phyloP scores from a whole-genome alignment of 129 eudicot species.

The Tagetes patula region DNA sequence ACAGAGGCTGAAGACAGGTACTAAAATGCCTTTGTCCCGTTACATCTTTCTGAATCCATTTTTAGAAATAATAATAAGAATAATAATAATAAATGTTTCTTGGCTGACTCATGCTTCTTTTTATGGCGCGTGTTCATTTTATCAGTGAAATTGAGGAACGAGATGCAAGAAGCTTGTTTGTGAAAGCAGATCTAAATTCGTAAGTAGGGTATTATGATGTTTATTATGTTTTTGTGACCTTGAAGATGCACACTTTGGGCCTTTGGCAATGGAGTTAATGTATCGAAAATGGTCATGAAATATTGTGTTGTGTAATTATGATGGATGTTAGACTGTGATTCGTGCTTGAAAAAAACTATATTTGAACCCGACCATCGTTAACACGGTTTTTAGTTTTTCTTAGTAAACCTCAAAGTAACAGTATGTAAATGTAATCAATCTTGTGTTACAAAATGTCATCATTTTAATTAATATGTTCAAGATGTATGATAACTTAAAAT shows the following conservation, averaged over 20 bases:
- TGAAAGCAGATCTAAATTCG: slow-evolving; percentile 44
- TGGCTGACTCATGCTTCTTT: background rate
- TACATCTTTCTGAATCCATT: background rate
- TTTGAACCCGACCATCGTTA: background rate
- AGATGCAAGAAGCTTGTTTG: slow-evolving; percentile 53
- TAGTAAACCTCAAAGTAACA: background rate
- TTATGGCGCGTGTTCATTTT: background rate
- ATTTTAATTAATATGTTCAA: background rate
- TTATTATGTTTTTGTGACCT: background rate
- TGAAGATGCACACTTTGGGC: slow-evolving; percentile 9
- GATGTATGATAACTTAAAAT: background rate
- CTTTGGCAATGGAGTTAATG: slow-evolving; percentile 2
- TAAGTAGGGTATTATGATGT: slow-evolving; percentile 30
- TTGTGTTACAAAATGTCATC: no score
- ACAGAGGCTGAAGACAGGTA: slow-evolving; percentile 84
- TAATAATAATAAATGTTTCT: background rate
- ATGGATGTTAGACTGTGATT: background rate
- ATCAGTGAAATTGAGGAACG: slow-evolving; percentile 69
- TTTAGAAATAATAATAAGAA: background rate
- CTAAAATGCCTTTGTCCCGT: background rate
- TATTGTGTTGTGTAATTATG: slow-evolving; percentile 16
- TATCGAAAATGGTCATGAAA: background rate
- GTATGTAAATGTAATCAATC: background rate
- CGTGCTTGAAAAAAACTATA: background rate
- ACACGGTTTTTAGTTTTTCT: background rate